These are phyloP conservation scores for Leccinum subgranulosum DNA, from an alignment of 768 basidiomycete species.

Conservation along the genomic window DNA sequence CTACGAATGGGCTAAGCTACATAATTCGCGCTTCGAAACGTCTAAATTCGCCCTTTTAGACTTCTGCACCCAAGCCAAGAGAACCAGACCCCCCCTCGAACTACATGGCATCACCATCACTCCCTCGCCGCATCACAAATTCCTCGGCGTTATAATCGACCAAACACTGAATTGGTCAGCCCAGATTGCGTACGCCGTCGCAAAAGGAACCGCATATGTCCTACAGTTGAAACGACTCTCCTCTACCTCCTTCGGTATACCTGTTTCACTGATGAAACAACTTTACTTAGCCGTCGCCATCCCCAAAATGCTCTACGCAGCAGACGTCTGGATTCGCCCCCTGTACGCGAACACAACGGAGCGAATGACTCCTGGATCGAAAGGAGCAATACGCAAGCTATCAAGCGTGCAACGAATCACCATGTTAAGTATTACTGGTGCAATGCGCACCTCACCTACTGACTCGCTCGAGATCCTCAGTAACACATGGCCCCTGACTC, in stretches of 20 bases:
- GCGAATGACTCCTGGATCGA: neutral
- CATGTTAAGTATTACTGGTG: neutral
- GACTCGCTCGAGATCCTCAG: neutral
- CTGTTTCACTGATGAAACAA: neutral
- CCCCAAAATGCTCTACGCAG: neutral
- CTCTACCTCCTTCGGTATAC: neutral
- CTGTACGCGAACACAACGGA: neutral
- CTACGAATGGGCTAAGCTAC: neutral
- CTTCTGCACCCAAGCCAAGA: neutral
- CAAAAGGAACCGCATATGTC: neutral
- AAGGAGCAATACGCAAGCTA: neutral
- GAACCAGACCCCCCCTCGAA: neutral
- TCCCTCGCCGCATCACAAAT: neutral
- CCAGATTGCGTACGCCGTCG: neutral
- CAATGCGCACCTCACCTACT: neutral
- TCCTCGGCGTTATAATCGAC: neutral
- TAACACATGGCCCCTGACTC: neutral
- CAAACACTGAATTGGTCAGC: neutral
- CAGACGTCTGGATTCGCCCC: neutral
- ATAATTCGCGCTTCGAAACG: neutral
- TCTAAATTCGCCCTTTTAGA: neutral
- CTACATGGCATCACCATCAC: neutral
- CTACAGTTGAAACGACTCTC: neutral
- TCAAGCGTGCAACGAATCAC: neutral
- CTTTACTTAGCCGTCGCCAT: neutral